These are phyloP conservation scores for Hysterangium stoloniferum DNA, from an alignment of 768 basidiomycete genomes.

Conservation along the genomic window DNA sequence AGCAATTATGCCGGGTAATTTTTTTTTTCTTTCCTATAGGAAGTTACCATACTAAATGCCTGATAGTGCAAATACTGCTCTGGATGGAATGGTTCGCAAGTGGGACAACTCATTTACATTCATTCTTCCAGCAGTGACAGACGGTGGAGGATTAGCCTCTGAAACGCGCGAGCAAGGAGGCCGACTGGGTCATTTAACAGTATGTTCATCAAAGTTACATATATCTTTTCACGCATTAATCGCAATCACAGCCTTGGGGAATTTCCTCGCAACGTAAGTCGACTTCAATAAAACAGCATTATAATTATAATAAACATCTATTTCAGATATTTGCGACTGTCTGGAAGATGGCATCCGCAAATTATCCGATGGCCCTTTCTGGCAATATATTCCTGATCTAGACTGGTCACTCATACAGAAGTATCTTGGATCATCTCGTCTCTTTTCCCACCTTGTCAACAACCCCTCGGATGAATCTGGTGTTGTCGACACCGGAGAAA, in stretches of 20 bases:
- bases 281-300: background rate
- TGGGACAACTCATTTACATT: slow-evolving; percentile 28
- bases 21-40: background rate
- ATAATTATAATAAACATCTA: background rate
- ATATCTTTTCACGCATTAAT: background rate
- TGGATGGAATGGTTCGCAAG: slow-evolving; percentile 21
- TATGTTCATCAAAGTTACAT: background rate
- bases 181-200: slow-evolving; percentile 8
- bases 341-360: slow-evolving; percentile 27
- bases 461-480: background rate
- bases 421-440: slow-evolving; percentile 17
- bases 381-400: slow-evolving; percentile 28
- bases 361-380: slow-evolving; percentile 19
- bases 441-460: slow-evolving; percentile 20
- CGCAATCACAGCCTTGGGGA: slow-evolving; percentile 11
- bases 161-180: slow-evolving; percentile 5
- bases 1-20: slow-evolving; percentile 30
- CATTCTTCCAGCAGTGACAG: slow-evolving; percentile 25
- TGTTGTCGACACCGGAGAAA: background rate
- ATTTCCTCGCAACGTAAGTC: slow-evolving; percentile 15
- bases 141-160: slow-evolving; percentile 16
- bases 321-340: slow-evolving; percentile 23
- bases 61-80: slow-evolving; percentile 24
- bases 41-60: background rate
- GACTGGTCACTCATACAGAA: slow-evolving; percentile 23